phyloP scores from a whole-genome alignment of 345 rosid genomes.

The Rhizophora mangle region DNA sequence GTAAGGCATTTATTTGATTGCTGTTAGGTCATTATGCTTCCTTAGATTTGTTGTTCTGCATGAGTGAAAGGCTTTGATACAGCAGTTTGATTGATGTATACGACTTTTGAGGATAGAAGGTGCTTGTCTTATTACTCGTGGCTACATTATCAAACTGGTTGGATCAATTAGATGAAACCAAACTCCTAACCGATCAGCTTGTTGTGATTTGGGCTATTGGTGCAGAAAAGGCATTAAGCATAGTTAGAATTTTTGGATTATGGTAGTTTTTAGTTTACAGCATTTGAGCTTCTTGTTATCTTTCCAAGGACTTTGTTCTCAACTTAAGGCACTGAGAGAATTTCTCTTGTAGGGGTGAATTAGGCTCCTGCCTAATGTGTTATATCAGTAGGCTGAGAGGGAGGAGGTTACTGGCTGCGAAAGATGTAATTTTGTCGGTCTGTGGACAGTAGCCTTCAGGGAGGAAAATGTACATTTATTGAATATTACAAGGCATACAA shows the following conservation, averaged over 20 bases:
- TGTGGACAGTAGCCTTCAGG: background rate
- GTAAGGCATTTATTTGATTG: background rate
- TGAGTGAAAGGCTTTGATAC: background rate
- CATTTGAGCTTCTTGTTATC: too few relatives aligned
- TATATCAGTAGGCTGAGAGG: background rate
- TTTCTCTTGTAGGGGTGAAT: background rate
- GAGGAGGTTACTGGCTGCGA: background rate
- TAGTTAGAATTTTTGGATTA: background rate
- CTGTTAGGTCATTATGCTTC: background rate
- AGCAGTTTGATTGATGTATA: background rate
- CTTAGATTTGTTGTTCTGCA: background rate
- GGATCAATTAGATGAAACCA: constrained; percentile 12
- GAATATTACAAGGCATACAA: background rate
- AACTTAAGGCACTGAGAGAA: background rate
- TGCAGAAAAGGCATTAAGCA: background rate
- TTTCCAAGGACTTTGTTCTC: background rate
- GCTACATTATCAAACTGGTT: background rate
- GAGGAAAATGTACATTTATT: background rate
- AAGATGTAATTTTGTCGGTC: background rate
- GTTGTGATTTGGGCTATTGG: constrained; percentile 1
- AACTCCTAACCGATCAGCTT: constrained; percentile 5
- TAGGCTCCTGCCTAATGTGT: background rate
- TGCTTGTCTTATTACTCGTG: background rate
- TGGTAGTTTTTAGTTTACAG: background rate
- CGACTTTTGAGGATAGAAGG: background rate